phyloP scores from a whole-genome alignment of 495 filamentous ascomycete genomes.

The Lasiosphaeris hirsuta region DNA sequence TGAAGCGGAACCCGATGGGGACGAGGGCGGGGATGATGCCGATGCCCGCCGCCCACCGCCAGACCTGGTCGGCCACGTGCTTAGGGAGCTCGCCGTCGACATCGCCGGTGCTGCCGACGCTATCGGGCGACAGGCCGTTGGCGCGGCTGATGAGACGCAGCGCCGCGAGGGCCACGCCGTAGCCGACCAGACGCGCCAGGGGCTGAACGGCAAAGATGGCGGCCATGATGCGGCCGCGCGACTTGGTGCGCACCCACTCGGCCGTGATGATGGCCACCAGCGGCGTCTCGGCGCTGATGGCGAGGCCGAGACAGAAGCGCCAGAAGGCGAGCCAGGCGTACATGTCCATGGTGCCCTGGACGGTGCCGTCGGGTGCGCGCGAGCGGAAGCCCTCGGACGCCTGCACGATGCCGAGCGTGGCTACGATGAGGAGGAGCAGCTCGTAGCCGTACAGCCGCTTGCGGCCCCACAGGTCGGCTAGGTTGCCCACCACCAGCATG shows the following conservation, averaged over 20 bases:
- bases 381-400: slow-evolving; percentile 34
- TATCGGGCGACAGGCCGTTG: slow-evolving; percentile 28
- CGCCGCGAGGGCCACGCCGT: slow-evolving; percentile 33
- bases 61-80: slow-evolving; percentile 57
- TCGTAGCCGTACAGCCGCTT: slow-evolving; percentile 61
- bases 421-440: slow-evolving; percentile 48
- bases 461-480: slow-evolving; percentile 57
- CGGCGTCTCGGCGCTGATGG: slow-evolving; percentile 34
- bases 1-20: slow-evolving; percentile 63
- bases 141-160: slow-evolving; percentile 17
- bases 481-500: slow-evolving; percentile 54
- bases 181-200: slow-evolving; percentile 54
- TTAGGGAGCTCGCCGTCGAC: slow-evolving; percentile 45
- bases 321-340: slow-evolving; percentile 55
- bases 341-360: slow-evolving; percentile 51
- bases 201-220: slow-evolving; percentile 62
- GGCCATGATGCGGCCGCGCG: slow-evolving; percentile 57
- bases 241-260: slow-evolving; percentile 56
- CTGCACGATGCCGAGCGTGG: slow-evolving; percentile 51
- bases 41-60: slow-evolving; percentile 62
- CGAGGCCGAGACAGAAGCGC: slow-evolving; percentile 52
- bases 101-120: slow-evolving; percentile 42
- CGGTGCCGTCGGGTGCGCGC: too few species aligned
- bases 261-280: slow-evolving; percentile 54
- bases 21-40: slow-evolving; percentile 59